Base-by-base conservation (phyloP, 352 stramenopile genomes). In the Phytophthora meadii region DNA sequence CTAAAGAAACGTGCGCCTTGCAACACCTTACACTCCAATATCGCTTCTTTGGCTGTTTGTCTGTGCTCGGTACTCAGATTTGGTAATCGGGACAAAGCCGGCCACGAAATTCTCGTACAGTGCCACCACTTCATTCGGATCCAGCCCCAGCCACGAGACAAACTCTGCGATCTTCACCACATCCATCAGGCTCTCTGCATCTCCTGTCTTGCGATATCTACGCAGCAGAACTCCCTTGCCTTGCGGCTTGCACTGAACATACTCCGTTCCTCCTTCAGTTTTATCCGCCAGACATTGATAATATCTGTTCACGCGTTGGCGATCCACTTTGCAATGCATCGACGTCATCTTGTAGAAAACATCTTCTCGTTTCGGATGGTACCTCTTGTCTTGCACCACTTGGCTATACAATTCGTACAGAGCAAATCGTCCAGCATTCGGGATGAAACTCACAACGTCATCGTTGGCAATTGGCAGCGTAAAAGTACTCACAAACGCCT, bases 311-410 rank as follows among this genome's bases (percentile, higher is more conserved):
- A 86, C 75, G 1, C 79, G 72, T 47, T 88, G 79, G 15, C 79
- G 74, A 58, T 88, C 79, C 10, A 88, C 70, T 69, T 84, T 84
- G 32, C 79, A 68, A 50, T 83, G 65, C 63, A 79, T 64, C 3
- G 79, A 88, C 37, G 79, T 86, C 65, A 88, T 83, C 54, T 88
- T 88, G 65, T 88, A 88, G 52, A 88, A 88, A 15, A 79, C 68
- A 42, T 86, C 76, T 34, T 79, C 62, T 8, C 67, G 68, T 24
- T 79, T 84, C 3, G 77, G 79, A 54, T 84, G 75, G 47, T 67
- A 75, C n/a, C 32, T 61, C 2, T 19, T 44, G 36, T 83, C 72
- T 2, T 17, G 19, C 36, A 88, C 68, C 25, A 88, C 34, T 28
- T 63, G 44, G 45, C 68, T 70, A 50, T 83, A 88, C 1, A 88